Conservation (phyloP, 2,329 filamentous ascomycete genomes). For the Alternaria sp. region DNA sequence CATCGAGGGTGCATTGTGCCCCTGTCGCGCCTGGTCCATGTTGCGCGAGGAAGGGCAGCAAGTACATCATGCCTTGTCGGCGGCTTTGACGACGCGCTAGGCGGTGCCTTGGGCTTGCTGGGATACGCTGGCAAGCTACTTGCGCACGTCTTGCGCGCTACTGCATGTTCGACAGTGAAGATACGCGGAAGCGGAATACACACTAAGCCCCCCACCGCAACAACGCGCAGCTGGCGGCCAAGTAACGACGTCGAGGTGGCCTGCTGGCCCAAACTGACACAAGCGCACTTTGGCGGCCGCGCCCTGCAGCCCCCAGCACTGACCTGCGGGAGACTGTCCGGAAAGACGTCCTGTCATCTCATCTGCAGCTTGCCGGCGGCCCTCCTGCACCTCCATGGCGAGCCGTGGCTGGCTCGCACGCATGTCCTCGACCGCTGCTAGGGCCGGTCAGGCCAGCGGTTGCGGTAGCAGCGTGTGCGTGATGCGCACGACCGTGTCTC, state of each 20-base stretch:
- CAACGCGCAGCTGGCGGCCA: constrained; percentile 23
- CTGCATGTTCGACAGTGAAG: constrained; percentile 32
- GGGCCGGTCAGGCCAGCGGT: constrained; percentile 2
- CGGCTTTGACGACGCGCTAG: constrained; percentile 32
- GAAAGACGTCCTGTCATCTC: constrained; percentile 20
- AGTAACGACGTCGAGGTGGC: constrained; percentile 13
- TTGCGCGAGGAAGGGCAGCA: constrained; percentile 34
- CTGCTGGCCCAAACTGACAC: constrained; percentile 28
- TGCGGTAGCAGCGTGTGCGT: constrained; percentile 11
- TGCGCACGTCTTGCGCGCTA: constrained; percentile 30
- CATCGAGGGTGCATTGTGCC: constrained; percentile 28
- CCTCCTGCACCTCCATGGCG: constrained; percentile 1
- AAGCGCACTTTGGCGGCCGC: constrained; percentile 26
- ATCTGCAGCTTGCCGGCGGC: constrained; percentile 10
- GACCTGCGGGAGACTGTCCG: constrained; percentile 25
- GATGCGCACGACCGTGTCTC: constrained; percentile 22
- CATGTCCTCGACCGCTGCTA: constrained; percentile 1
- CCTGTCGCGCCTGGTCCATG: constrained; percentile 29
- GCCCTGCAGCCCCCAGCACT: constrained; percentile 23
- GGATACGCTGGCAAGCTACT: constrained; percentile 22
- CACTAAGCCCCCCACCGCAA: constrained; percentile 17
- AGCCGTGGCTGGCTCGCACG: constrained; percentile 10
- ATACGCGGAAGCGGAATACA: constrained; percentile 40
- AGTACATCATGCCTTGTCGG: constrained; percentile 34
- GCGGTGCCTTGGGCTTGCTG: constrained; percentile 12